Evolutionary conservation across 1,284 basidiomycete species (phyloP).

Genomic region (Tilletia walkeri): DNA sequence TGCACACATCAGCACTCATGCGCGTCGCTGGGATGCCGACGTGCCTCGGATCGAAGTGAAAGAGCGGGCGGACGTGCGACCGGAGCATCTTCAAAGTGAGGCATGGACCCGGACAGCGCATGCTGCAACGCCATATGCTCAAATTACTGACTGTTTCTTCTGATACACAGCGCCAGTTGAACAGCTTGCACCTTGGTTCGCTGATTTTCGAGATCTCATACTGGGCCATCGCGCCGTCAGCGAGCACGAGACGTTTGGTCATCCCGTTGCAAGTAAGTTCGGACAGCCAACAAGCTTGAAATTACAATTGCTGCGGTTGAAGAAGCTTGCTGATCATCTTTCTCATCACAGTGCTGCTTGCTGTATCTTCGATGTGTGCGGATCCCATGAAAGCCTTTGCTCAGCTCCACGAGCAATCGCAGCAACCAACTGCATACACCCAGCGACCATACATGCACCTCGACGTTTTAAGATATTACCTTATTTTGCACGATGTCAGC

Average conservation of each 20-base stretch:
- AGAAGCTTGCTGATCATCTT: too few relatives aligned
- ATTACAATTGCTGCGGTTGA: too few relatives aligned
- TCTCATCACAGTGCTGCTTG: conserved; percentile 32
- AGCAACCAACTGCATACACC: conserved; percentile 32
- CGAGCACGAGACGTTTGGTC: conserved; percentile 41
- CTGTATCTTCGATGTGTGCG: conserved; percentile 39
- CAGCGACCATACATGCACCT: conserved; percentile 44
- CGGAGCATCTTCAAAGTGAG: conserved; percentile 17
- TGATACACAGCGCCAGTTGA: conserved; percentile 28
- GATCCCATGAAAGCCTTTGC: conserved; percentile 54
- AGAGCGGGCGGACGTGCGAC: conserved; percentile 5
- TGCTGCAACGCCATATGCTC: neutral
- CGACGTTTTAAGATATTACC: conserved; percentile 47
- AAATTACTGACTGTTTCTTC: neutral
- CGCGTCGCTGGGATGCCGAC: conserved; percentile 34
- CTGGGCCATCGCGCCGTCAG: conserved; percentile 32
- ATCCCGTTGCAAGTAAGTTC: conserved; percentile 28
- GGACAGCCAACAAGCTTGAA: neutral
- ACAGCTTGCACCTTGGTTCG: conserved; percentile 40
- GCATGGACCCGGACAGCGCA: too few relatives aligned
- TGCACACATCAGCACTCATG: conserved; percentile 35
- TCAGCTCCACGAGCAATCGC: conserved; percentile 41
- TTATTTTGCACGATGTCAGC: conserved; percentile 46
- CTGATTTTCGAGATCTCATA: conserved; percentile 32
- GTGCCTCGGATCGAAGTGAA: conserved; percentile 12